Base-by-base conservation (phyloP, 73 alveolate genomes). In the Paramecium bursaria region DNA sequence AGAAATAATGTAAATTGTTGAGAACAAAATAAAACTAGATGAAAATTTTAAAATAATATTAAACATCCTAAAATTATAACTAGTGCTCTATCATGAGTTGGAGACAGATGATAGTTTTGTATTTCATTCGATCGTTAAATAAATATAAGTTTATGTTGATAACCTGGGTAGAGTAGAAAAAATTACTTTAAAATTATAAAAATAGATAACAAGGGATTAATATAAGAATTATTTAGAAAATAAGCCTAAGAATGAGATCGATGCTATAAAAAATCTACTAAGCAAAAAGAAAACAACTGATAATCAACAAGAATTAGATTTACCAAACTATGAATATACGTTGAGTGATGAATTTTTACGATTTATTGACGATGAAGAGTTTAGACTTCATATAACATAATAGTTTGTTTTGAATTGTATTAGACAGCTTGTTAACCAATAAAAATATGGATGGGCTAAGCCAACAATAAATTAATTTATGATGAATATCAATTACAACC, bases 361-460 rank as follows among this genome's bases (percentile, higher is more conserved):
- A 26, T 57, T 57, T 57, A 0, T 57, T 19, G 76, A 10, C 15
- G 6, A 57, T 3, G n/a, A 26, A 27, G 76, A 57, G 7, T 1
- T n/a, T 7, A 10, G 33, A 57, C 17, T 5, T 10, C 9, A 4
- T 13, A 39, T 31, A 19, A 14, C 10, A 19, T 19, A 67, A 6
- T 4, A 67, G 13, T 67, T 5, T 67, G 23, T 67, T 5, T 1
- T 67, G 9, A 67, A 67, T 39, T 67, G 82, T 67, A 39, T 67
- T 13, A 47, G 44, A 42, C 47, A 39, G 6, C 21, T 67, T 6
- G 29, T 67, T 2, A 47, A 67, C 7, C 23, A 67, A 67, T 67
- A 25, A 13, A 67, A 31, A 35, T 33, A 35, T 33, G 15, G 44
- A 42, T 67, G 82, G 82, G 82, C 82, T 21, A 67, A 67, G 35